Evolutionary conservation across 2,329 filamentous ascomycete genomes (phyloP).

Genomic region (Spiromastix sp.): DNA sequence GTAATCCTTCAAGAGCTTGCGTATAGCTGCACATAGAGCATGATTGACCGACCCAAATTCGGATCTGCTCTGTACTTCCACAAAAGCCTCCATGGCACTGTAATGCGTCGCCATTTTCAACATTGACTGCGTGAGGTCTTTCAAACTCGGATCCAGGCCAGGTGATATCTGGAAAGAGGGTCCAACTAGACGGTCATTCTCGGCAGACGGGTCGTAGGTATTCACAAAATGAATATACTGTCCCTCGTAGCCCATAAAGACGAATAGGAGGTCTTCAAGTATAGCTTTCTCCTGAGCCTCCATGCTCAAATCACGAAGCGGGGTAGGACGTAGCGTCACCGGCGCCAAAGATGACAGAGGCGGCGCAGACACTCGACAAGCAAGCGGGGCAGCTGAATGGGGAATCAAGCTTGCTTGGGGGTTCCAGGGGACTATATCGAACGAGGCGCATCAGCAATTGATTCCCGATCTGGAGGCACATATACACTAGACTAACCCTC

Average conservation of each 20-base stretch:
- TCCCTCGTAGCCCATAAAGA: slow-evolving; percentile 98
- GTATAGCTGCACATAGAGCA: slow-evolving; percentile 87
- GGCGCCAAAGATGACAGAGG: slow-evolving; percentile 58
- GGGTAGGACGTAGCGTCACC: slow-evolving; percentile 53
- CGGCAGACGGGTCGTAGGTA: slow-evolving; percentile 69
- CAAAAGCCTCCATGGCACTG: slow-evolving; percentile 78
- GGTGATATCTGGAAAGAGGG: slow-evolving; percentile 69
- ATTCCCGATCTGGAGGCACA: not conserved
- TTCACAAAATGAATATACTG: slow-evolving; percentile 85
- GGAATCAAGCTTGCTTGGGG: slow-evolving; percentile 68
- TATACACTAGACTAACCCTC: slow-evolving; percentile 19
- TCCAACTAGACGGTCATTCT: slow-evolving; percentile 77
- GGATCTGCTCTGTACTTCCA: slow-evolving; percentile 86
- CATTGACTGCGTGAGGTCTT: slow-evolving; percentile 80
- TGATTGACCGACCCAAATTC: slow-evolving; percentile 94
- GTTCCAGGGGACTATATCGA: slow-evolving; percentile 51
- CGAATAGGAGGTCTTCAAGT: slow-evolving; percentile 81
- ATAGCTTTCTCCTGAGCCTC: slow-evolving; percentile 79
- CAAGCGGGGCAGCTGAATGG: slow-evolving; percentile 60
- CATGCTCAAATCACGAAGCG: slow-evolving; percentile 60
- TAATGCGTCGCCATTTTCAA: slow-evolving; percentile 92
- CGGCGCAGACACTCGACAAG: slow-evolving; percentile 53
- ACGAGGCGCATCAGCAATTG: slow-evolving; percentile 8
- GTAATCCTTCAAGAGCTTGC: slow-evolving; percentile 87
- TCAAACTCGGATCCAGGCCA: slow-evolving; percentile 81